These are phyloP conservation scores for Verticillium zaregamsianum DNA, from an alignment of 2,329 filamentous ascomycete species.

Conservation along the genomic window DNA sequence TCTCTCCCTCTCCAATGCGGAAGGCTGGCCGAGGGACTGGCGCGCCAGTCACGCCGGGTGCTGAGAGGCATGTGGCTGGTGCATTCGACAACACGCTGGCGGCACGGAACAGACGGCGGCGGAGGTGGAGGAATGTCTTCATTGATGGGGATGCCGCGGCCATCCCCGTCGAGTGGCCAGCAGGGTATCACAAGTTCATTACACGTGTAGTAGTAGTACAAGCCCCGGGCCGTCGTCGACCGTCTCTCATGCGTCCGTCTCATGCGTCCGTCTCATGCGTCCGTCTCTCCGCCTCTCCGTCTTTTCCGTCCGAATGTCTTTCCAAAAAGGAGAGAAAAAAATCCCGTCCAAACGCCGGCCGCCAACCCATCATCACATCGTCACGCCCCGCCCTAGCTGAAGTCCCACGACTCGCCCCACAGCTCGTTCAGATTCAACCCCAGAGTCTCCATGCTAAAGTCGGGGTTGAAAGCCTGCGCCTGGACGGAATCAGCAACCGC, in stretches of 20 bases:
- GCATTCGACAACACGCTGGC: not conserved
- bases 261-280: not conserved
- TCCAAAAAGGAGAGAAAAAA: not conserved
- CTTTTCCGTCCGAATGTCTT: not conserved
- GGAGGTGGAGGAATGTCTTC: not conserved
- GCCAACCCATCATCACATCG: no score
- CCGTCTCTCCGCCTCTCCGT: not conserved
- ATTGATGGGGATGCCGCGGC: not conserved
- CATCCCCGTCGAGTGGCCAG: not conserved
- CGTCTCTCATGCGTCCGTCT: not conserved
- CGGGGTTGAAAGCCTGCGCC: slow-evolving; percentile 39
- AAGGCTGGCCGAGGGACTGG: no score
- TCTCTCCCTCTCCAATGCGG: no score
- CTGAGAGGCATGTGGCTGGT: not conserved
- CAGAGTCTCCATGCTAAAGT: slow-evolving; percentile 49
- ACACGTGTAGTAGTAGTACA: not conserved
- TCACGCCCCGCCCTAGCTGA: slow-evolving; percentile 18
- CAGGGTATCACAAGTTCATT: not conserved
- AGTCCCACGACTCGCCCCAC: slow-evolving; percentile 48
- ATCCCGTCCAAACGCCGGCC: not conserved
- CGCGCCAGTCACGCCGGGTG: not conserved
- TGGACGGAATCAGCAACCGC: slow-evolving; percentile 13
- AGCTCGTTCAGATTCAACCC: slow-evolving; percentile 52
- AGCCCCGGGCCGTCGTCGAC: not conserved
- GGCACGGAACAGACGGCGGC: not conserved